Conservation (phyloP, 225 moss, liverwort and hornwort genomes). For the Asterella californica region DNA sequence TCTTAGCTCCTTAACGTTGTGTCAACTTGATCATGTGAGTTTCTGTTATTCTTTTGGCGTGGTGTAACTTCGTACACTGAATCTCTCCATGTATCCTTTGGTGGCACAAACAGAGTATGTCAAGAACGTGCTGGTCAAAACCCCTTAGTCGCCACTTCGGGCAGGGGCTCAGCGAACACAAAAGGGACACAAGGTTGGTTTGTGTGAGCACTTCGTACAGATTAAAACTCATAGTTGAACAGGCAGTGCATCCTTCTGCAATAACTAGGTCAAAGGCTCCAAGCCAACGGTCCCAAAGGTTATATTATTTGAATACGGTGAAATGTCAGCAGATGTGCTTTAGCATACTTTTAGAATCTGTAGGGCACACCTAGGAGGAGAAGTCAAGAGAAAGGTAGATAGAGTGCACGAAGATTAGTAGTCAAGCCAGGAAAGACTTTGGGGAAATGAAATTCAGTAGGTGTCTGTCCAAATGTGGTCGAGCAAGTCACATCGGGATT, state of each 20-base stretch:
- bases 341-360: not conserved
- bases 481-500: not conserved
- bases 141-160: not conserved
- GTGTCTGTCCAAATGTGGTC: not conserved
- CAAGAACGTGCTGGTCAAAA: conserved; percentile 1
- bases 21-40: not conserved
- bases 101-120: conserved; percentile 3
- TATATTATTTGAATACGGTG: not conserved
- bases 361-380: not conserved
- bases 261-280: not conserved
- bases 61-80: not conserved
- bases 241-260: not conserved
- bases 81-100: not conserved
- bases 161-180: not conserved
- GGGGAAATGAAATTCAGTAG: not conserved
- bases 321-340: not conserved
- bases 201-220: no score
- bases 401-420: not conserved
- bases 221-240: not conserved
- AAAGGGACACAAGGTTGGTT: not conserved
- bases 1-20: not conserved
- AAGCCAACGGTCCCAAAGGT: not conserved
- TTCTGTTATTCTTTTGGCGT: not conserved
- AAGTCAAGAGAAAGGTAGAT: not conserved
- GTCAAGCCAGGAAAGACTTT: not conserved